Conservation (phyloP, 169 alveolate species). For the Theileria annulata region DNA sequence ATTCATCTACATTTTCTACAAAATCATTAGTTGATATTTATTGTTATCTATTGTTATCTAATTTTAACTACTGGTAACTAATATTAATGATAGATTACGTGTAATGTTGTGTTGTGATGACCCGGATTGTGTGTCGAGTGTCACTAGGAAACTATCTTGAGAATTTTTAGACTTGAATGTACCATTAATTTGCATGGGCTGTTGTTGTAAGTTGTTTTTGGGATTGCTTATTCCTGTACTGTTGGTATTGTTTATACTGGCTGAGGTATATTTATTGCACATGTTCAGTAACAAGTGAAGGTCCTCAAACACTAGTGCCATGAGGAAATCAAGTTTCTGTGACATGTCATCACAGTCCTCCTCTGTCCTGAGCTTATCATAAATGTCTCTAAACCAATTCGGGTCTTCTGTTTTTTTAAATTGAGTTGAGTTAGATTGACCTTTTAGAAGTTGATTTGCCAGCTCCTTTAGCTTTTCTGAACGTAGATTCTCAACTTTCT, state of each 20-base stretch:
- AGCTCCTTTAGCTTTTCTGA: slow-evolving; percentile 39
- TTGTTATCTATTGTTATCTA: too few species aligned
- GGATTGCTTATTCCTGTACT: background rate
- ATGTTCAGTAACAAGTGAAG: background rate
- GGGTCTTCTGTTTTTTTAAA: slow-evolving; percentile 44
- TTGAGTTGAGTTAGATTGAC: slow-evolving; percentile 29
- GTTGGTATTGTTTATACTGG: background rate
- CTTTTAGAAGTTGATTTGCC: slow-evolving; percentile 24
- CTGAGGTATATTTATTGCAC: background rate
- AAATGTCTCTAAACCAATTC: slow-evolving; percentile 59
- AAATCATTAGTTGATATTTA: too few species aligned
- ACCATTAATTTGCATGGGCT: background rate
- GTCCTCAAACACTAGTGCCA: slow-evolving; percentile 48
- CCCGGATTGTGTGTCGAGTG: background rate
- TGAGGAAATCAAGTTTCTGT: slow-evolving; percentile 55
- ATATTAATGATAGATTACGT: too few species aligned
- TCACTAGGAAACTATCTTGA: background rate
- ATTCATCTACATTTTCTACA: too few species aligned
- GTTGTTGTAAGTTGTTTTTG: background rate
- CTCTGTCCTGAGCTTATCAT: slow-evolving; percentile 63
- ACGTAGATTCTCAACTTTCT: slow-evolving; percentile 20
- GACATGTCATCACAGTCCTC: slow-evolving; percentile 75
- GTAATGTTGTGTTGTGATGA: background rate
- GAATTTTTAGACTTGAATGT: background rate
- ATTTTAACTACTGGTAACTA: too few species aligned